phyloP scores from a whole-genome alignment of 352 stramenopile genomes.

The Phytophthora hybrid region DNA sequence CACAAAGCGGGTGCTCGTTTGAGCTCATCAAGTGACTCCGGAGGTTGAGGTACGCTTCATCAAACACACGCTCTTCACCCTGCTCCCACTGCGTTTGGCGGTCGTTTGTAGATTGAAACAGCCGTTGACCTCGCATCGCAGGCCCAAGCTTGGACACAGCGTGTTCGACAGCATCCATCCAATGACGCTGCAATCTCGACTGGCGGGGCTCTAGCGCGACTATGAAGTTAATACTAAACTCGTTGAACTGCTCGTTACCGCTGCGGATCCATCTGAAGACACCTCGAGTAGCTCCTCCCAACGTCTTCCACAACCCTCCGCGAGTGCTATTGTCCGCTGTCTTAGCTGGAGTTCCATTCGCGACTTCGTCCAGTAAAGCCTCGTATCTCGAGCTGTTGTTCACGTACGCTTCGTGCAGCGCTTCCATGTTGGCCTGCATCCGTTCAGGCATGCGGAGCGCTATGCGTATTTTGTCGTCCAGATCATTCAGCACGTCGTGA shows the following conservation, averaged over 20 bases:
- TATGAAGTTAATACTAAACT: constrained; percentile 1
- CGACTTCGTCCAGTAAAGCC: background rate
- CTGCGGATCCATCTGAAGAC: background rate
- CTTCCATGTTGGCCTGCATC: constrained; percentile 26
- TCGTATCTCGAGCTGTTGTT: constrained; percentile 2
- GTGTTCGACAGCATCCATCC: constrained; percentile 1
- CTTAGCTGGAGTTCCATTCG: background rate
- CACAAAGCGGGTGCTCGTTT: background rate
- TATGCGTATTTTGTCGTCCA: background rate
- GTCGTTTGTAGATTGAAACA: constrained; percentile 10
- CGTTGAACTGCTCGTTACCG: constrained; percentile 4
- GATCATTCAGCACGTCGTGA: background rate
- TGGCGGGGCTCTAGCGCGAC: constrained; percentile 9
- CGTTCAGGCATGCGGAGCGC: constrained; percentile 16
- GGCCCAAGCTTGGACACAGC: background rate
- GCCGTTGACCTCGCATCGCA: background rate
- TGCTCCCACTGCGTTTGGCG: background rate
- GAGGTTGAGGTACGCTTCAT: background rate
- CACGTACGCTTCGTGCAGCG: constrained; percentile 2
- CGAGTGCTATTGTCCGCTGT: background rate
- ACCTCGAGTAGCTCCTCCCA: background rate
- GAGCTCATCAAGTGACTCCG: background rate
- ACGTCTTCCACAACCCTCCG: background rate
- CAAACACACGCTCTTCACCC: background rate
- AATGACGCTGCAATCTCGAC: constrained; percentile 1